phyloP scores from a whole-genome alignment of 140 eudicot genomes.

The Ambrosia hybrid region DNA sequence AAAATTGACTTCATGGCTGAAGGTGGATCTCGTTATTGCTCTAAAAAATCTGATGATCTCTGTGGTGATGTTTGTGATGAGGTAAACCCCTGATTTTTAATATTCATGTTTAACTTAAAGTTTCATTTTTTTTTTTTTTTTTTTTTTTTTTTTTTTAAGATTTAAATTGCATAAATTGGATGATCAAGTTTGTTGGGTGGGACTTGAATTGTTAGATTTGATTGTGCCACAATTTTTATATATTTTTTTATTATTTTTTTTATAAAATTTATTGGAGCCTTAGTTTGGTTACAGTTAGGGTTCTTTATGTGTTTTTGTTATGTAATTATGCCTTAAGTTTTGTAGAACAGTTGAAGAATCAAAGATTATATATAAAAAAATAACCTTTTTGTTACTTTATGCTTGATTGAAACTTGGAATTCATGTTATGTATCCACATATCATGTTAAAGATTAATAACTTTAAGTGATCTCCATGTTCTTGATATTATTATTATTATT shows the following conservation, averaged over 20 bases:
- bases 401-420: not conserved
- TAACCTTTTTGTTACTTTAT: not conserved
- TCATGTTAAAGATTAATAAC: not conserved
- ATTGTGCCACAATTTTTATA: not conserved
- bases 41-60: conserved; percentile 79
- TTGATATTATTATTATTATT: not conserved
- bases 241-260: not conserved
- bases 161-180: conserved; percentile 3
- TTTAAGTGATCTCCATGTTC: conserved; percentile 16
- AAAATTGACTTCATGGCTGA: conserved; percentile 64
- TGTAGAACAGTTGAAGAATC: not conserved
- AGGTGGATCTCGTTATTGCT: conserved; percentile 88
- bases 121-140: too few species aligned
- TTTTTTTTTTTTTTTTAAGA: too few species aligned
- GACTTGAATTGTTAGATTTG: conserved; percentile 3
- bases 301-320: not conserved
- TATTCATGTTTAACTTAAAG: too few species aligned
- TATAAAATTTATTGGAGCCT: not conserved
- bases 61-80: conserved; percentile 66
- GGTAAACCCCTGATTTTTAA: conserved; percentile 32
- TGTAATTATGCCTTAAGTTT: not conserved
- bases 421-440: not conserved
- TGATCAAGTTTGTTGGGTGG: not conserved
- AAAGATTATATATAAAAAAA: not conserved
- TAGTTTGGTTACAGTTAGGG: conserved; percentile 11